Percentiles rank a stretch among this genome's conserved stretches.
phyloP scores from a whole-genome alignment of 2,329 filamentous ascomycete genomes.

The Daldinia sp. region DNA sequence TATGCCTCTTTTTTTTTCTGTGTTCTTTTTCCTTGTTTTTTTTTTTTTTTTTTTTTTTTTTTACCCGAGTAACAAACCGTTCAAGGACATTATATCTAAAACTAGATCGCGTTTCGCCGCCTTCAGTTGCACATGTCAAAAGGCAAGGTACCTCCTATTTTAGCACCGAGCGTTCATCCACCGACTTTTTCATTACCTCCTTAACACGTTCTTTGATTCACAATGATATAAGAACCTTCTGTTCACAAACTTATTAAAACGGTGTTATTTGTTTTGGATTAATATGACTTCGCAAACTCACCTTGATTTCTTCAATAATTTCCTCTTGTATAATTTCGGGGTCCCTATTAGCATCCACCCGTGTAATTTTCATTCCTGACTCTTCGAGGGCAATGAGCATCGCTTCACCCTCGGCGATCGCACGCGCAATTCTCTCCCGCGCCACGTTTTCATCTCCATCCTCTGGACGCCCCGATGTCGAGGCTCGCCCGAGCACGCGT shows the following conservation, averaged over 20 bases:
- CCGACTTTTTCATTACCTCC: background rate
- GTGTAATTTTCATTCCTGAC: slow-evolving; percentile 20
- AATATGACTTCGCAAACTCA: slow-evolving; percentile 14
- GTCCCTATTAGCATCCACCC: slow-evolving; percentile 33
- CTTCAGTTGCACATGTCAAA: slow-evolving; percentile 8
- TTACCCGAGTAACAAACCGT: background rate
- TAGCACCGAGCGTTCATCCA: background rate
- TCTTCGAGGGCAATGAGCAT: slow-evolving; percentile 33
- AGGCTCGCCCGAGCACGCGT: slow-evolving; percentile 34
- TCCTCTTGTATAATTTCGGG: slow-evolving; percentile 32
- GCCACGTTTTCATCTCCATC: slow-evolving; percentile 28
- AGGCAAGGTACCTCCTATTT: background rate
- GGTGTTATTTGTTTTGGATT: background rate
- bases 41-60: background rate
- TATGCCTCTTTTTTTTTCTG: background rate
- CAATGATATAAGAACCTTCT: background rate
- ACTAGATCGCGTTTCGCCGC: background rate
- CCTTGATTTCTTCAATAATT: slow-evolving; percentile 30
- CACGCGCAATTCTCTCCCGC: slow-evolving; percentile 33
- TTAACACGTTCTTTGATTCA: background rate
- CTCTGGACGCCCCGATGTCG: slow-evolving; percentile 36
- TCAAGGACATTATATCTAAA: background rate
- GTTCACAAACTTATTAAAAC: background rate
- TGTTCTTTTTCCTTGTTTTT: too few relatives aligned
- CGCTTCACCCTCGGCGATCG: slow-evolving; percentile 13